Conservation (phyloP, 495 filamentous ascomycete genomes). For the Cercophora samala region DNA sequence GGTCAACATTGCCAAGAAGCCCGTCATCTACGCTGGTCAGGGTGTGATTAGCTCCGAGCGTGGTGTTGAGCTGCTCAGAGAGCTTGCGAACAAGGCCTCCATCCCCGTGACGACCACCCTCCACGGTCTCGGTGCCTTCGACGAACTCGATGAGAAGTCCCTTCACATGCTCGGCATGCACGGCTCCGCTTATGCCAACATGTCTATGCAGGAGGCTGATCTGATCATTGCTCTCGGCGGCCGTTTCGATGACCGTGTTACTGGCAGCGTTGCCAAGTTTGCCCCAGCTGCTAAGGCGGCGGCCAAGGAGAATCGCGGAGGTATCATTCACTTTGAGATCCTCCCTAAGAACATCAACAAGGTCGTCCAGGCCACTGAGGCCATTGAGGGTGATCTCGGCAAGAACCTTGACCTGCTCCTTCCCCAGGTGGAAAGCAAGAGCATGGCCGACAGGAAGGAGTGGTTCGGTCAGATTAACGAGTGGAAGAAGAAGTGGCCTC, state of each 20-base stretch:
- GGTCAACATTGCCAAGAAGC: conserved; percentile 71
- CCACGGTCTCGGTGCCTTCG: conserved; percentile 73
- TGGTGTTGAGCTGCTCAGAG: conserved; percentile 63
- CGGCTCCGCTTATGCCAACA: conserved; percentile 74
- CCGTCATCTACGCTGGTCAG: conserved; percentile 72
- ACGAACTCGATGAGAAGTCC: conserved; percentile 71
- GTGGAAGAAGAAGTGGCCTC: conserved; percentile 85
- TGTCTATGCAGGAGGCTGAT: conserved; percentile 75
- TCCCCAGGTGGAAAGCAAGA: conserved; percentile 57
- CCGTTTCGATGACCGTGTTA: conserved; percentile 78
- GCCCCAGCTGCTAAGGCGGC: conserved; percentile 65
- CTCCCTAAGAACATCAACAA: conserved; percentile 88
- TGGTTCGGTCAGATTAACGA: conserved; percentile 86
- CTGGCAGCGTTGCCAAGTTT: conserved; percentile 60
- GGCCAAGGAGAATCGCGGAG: conserved; percentile 65
- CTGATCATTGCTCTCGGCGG: conserved; percentile 72
- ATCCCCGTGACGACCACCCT: conserved; percentile 78
- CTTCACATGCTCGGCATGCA: conserved; percentile 85
- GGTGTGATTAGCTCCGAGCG: conserved; percentile 62
- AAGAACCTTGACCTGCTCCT: conserved; percentile 70
- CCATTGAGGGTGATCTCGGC: conserved; percentile 70
- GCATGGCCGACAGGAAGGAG: conserved; percentile 61
- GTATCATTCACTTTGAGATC: conserved; percentile 79
- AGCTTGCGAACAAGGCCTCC: conserved; percentile 67
- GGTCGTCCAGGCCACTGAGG: conserved; percentile 77